Conservation (phyloP, 768 basidiomycete species). For the Boletus huronensis region DNA sequence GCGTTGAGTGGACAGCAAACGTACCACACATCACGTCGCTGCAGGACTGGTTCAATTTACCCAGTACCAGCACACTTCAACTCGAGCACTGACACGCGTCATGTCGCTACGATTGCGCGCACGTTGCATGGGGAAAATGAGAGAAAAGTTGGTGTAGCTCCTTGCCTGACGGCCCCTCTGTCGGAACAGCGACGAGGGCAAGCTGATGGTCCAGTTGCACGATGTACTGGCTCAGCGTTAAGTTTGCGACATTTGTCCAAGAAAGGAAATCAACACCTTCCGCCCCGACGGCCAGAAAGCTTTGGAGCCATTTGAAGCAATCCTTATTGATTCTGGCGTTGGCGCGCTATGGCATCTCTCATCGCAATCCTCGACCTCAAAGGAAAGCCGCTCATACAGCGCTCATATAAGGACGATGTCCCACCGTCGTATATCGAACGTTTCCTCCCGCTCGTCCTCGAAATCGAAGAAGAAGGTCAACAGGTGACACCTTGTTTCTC, state of each 20-base stretch:
- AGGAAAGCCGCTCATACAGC: constrained; percentile 95
- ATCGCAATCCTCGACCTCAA: constrained; percentile 98
- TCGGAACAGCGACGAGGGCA: background rate
- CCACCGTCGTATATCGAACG: constrained; percentile 85
- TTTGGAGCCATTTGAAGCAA: background rate
- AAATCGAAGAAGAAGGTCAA: constrained; percentile 96
- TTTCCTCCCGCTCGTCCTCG: constrained; percentile 89
- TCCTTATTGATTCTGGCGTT: background rate
- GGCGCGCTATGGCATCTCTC: constrained; percentile 51
- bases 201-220: background rate
- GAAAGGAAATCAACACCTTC: constrained; percentile 13
- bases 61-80: too few relatives aligned
- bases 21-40: background rate
- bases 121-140: too few relatives aligned
- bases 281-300: background rate
- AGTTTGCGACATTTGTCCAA: constrained; percentile 3
- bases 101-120: too few relatives aligned
- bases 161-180: too few relatives aligned
- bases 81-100: background rate
- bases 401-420: constrained; percentile 96
- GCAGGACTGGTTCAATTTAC: too few relatives aligned
- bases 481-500: constrained; percentile 97
- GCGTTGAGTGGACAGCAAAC: background rate
- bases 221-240: background rate
- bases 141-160: too few relatives aligned